These are phyloP conservation scores for Phallus indusiatus DNA, from an alignment of 768 basidiomycete genomes.

Conservation along the genomic window DNA sequence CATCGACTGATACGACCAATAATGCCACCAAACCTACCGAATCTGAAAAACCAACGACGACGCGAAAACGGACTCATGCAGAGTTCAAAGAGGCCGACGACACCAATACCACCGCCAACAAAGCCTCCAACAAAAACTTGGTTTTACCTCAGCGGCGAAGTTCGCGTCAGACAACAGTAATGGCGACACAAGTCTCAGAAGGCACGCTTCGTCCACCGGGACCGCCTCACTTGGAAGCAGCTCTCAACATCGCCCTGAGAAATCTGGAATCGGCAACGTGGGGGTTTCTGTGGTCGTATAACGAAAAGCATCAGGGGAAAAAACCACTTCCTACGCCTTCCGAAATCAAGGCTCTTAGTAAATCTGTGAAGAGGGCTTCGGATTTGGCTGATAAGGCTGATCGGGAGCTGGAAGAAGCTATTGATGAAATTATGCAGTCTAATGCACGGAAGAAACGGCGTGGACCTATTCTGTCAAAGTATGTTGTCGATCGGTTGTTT, in stretches of 20 bases:
- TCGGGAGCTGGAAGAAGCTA: background rate
- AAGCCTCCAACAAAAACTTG: background rate
- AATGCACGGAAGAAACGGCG: conserved; percentile 2
- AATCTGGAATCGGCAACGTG: conserved; percentile 5
- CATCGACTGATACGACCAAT: background rate
- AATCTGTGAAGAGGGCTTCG: background rate
- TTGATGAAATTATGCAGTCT: conserved; percentile 2
- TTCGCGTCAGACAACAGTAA: conserved; percentile 1
- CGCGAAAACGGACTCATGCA: background rate
- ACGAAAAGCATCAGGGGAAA: background rate
- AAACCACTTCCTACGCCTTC: background rate
- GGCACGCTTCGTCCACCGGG: conserved; percentile 3
- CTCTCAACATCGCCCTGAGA: background rate
- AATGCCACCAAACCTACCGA: background rate
- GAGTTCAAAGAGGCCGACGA: background rate
- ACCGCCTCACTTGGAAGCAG: conserved; percentile 5
- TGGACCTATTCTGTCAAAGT: background rate
- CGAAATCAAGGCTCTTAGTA: background rate
- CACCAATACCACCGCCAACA: background rate
- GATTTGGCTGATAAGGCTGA: conserved; percentile 2
- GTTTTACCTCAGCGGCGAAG: conserved; percentile 1
- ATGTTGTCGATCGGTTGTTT: background rate
- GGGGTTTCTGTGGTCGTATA: background rate
- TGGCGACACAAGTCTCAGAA: conserved; percentile 1
- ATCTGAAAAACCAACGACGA: background rate